Evolutionary conservation across 495 filamentous ascomycete species (phyloP), one percentile per base, ranked within the genome.

Genomic region (Endocarpon pusillum): DNA sequence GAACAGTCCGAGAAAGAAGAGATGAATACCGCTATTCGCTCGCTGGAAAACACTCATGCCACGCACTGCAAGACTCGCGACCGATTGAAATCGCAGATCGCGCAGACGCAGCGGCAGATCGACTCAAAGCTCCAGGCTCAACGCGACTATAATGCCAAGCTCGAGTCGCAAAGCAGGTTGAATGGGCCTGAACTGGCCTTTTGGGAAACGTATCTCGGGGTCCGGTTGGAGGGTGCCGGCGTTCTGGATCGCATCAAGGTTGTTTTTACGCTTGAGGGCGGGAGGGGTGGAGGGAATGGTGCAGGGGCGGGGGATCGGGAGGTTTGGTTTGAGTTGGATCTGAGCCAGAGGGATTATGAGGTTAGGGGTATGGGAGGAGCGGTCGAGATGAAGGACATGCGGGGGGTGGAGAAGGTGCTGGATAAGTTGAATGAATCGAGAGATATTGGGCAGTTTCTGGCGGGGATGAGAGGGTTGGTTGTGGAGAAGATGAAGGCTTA

Each of bases 111-210:
- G 41, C 73, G 69, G 42, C 65, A 63, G 1, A 76, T 81, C 41
- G 62, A 63, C 15, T 69, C 73, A 31, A 67, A 62, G 31, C 39
- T 70, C 2, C 66, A 75, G 35, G 69, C 71, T 10, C 75, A 78
- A 50, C 65, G 68, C 38, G 58, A 58, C 33, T 66, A 78, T 40
- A 61, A 68, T 17, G 65, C 70, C 33, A 66, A 79, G 39, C 47
- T 86, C 18, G 79, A 91, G 49, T 63, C 73, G 19, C 87, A 94
- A 54, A 66, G 77, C 22, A 68, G 81, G 26, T 76, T 80, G 40
- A 94, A 96, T 53, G 67, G 77, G 27, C 89, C 89, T 2, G 89
- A 97, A 53, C 64, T 96, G 24, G 77, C 83, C 24, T 96, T 97
- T 53, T 97, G 91, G 91, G 75, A 91, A 47, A 76, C 80, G 36